Evolutionary conservation across 169 alveolate genomes (phyloP).

Genomic region (Eimeria necatrix): DNA sequence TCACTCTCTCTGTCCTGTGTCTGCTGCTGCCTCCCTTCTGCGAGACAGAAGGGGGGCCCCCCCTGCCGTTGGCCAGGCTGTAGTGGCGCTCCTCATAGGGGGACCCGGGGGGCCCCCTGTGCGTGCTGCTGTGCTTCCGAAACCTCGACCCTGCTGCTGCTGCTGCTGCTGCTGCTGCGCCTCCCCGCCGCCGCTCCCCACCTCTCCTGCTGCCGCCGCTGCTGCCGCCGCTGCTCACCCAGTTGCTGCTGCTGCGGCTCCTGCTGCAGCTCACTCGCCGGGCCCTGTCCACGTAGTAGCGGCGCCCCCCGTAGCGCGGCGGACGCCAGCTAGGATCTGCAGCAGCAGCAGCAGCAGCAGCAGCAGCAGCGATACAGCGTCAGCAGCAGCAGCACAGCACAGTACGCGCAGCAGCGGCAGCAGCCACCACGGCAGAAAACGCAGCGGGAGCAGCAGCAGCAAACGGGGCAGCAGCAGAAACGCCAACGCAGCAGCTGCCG

Average conservation of each 20-base stretch:
- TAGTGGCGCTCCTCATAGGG: not conserved
- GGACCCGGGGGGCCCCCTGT: not conserved
- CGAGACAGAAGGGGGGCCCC: not conserved
- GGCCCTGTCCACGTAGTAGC: not conserved
- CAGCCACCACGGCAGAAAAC: too few species aligned
- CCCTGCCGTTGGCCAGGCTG: not conserved
- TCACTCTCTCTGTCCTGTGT: not conserved
- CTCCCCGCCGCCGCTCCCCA: not conserved
- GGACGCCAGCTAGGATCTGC: conserved; percentile 2
- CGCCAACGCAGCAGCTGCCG: too few species aligned
- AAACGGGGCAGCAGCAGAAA: too few species aligned
- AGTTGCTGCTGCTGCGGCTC: conserved; percentile 48
- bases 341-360: not conserved
- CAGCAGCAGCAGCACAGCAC: conserved; percentile 6
- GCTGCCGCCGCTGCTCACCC: conserved; percentile 35
- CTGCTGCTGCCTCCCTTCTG: not conserved
- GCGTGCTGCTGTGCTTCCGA: not conserved
- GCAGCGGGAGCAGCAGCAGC: too few species aligned
- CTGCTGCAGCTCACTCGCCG: conserved; percentile 34
- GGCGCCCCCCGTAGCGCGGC: not conserved
- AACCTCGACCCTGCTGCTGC: not conserved
- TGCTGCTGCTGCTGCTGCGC: not conserved
- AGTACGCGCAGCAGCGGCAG: too few species aligned
- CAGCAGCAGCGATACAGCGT: not conserved
- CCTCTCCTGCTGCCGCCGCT: not conserved